Conservation (phyloP, 202 grass and related monocot genomes). For the Schoenoplectus tabernaemontani region DNA sequence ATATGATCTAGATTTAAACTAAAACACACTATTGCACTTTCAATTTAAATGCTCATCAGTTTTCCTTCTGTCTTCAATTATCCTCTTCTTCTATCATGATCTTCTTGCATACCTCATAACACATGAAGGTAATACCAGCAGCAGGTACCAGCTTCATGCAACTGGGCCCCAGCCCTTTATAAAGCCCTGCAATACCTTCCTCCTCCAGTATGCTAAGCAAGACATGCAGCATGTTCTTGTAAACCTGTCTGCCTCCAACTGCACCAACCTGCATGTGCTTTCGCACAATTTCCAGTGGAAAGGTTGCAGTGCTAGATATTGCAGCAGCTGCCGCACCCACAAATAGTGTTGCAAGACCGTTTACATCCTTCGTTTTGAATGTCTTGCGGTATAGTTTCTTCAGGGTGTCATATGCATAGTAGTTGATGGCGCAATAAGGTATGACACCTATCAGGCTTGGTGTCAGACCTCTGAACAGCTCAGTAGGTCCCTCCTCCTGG, state of each 20-base stretch:
- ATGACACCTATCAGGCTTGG: constrained; percentile 81
- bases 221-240: constrained; percentile 63
- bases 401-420: constrained; percentile 68
- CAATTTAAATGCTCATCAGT: background rate
- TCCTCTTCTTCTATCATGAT: constrained; percentile 35
- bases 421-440: constrained; percentile 75
- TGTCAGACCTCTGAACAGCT: constrained; percentile 65
- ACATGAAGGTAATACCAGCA: constrained; percentile 87
- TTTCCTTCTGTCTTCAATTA: background rate
- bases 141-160: constrained; percentile 89
- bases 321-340: constrained; percentile 60
- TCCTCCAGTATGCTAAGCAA: constrained; percentile 59
- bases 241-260: constrained; percentile 53
- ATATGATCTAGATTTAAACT: background rate
- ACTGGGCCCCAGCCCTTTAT: constrained; percentile 67
- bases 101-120: constrained; percentile 82
- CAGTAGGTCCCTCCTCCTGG: constrained; percentile 41
- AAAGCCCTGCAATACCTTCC: constrained; percentile 54
- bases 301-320: constrained; percentile 72
- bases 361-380: constrained; percentile 35
- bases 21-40: background rate
- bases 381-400: constrained; percentile 46
- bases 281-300: constrained; percentile 75
- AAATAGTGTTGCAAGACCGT: constrained; percentile 39
- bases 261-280: constrained; percentile 91